Evolutionary conservation across 139 green algal species (phyloP).

Genomic region (Yamagishiella unicocca): DNA sequence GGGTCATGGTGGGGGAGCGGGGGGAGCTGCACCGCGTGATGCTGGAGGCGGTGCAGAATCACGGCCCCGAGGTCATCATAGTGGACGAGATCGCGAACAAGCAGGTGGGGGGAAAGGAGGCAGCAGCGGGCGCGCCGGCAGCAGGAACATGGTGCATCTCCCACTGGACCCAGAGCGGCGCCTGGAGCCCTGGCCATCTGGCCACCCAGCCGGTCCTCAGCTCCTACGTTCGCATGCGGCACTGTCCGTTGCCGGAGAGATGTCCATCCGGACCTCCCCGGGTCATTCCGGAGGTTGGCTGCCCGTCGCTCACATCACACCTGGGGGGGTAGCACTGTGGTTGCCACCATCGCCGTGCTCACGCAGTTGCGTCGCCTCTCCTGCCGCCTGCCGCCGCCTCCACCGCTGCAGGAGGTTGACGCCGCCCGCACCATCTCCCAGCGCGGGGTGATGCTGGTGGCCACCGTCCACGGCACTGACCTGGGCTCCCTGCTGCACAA

Average conservation of each 20-base stretch:
- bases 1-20: slow-evolving; percentile 53
- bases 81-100: slow-evolving; percentile 60
- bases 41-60: slow-evolving; percentile 71
- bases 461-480: slow-evolving; percentile 87
- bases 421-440: slow-evolving; percentile 93
- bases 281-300: not conserved
- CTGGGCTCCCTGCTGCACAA: slow-evolving; percentile 71
- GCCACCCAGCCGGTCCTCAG: too few relatives aligned
- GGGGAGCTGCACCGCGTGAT: slow-evolving; percentile 54
- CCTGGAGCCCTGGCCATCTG: too few relatives aligned
- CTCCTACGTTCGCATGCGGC: too few relatives aligned
- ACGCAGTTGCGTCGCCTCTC: not conserved
- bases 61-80: slow-evolving; percentile 69
- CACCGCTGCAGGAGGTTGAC: slow-evolving; percentile 51
- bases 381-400: not conserved
- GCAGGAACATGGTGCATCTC: too few relatives aligned
- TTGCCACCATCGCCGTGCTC: not conserved
- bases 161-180: too few relatives aligned
- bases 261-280: not conserved
- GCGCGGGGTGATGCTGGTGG: slow-evolving; percentile 92
- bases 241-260: not conserved
- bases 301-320: not conserved
- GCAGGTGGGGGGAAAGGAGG: slow-evolving; percentile 37
- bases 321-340: not conserved
- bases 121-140: too few relatives aligned